phyloP scores from a whole-genome alignment of 164 flowering plant genomes.

The Cinnamomum micranthum region DNA sequence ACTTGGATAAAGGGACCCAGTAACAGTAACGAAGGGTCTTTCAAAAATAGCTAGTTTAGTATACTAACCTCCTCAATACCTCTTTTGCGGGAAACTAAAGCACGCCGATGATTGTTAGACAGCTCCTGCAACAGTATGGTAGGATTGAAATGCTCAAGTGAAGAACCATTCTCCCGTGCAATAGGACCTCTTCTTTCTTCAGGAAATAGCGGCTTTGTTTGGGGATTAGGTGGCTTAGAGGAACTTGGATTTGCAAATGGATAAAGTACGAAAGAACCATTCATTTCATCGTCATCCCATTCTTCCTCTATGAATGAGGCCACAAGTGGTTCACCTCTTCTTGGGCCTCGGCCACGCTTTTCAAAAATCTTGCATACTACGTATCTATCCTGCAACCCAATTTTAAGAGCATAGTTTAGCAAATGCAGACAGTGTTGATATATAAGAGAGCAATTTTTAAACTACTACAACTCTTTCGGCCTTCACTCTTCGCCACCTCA shows the following conservation, averaged over 20 bases:
- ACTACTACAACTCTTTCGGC: not conserved
- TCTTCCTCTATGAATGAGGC: conserved; percentile 60
- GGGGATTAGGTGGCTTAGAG: not conserved
- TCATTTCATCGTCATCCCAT: conserved; percentile 48
- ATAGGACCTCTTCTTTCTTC: conserved; percentile 4
- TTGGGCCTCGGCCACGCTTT: conserved; percentile 59
- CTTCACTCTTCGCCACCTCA: not conserved
- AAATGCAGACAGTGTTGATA: not conserved
- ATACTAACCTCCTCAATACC: conserved; percentile 17
- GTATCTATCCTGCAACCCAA: conserved; percentile 37
- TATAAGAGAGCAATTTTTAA: not conserved
- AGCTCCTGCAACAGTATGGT: conserved; percentile 1
- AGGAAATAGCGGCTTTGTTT: too few relatives aligned
- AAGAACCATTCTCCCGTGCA: not conserved
- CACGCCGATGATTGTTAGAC: conserved; percentile 3
- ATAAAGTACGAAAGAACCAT: conserved; percentile 1
- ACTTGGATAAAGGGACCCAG: too few relatives aligned
- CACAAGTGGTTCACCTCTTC: conserved; percentile 53
- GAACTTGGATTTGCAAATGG: conserved; percentile 8
- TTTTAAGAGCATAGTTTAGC: too few relatives aligned
- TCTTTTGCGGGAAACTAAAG: not conserved
- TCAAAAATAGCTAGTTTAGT: not conserved
- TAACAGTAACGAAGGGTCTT: not conserved
- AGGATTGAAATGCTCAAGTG: too few relatives aligned
- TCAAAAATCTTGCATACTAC: conserved; percentile 62